Conservation (phyloP, 2,329 filamentous ascomycete genomes). For the Aspergillus terreus region DNA sequence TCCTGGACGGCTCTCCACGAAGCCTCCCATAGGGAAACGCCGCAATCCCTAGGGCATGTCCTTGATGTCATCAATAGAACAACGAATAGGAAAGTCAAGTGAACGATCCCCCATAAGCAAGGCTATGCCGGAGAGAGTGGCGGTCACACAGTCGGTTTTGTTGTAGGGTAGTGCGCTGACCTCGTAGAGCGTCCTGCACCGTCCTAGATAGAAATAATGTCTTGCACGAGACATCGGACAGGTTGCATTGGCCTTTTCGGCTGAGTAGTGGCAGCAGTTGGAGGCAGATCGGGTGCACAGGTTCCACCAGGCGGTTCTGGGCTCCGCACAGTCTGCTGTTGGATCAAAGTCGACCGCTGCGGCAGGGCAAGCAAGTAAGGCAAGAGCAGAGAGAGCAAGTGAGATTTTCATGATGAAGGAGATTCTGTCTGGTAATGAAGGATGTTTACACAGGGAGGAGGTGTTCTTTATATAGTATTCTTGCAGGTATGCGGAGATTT, state of each 20-base stretch:
- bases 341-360: conserved; percentile 1
- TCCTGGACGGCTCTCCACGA: neutral
- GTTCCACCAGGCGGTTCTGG: neutral
- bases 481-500: neutral
- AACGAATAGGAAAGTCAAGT: neutral
- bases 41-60: neutral
- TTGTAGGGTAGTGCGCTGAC: neutral
- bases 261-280: conserved; percentile 5
- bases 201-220: conserved; percentile 1
- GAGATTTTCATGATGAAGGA: conserved; percentile 4
- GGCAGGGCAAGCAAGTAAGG: conserved; percentile 4
- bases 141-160: conserved; percentile 1
- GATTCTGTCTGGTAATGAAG: conserved; percentile 2
- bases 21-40: neutral
- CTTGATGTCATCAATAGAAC: conserved; percentile 1
- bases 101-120: neutral
- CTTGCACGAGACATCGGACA: conserved; percentile 3
- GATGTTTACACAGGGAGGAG: conserved; percentile 3
- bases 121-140: conserved; percentile 1
- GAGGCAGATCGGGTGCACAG: conserved; percentile 1
- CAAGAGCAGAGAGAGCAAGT: conserved; percentile 4
- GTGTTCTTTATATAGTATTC: neutral
- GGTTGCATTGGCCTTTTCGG: conserved; percentile 5
- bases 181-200: neutral
- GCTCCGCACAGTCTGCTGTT: neutral